phyloP scores from a whole-genome alignment of 2,329 filamentous ascomycete genomes.

The Penicillium crustosum region DNA sequence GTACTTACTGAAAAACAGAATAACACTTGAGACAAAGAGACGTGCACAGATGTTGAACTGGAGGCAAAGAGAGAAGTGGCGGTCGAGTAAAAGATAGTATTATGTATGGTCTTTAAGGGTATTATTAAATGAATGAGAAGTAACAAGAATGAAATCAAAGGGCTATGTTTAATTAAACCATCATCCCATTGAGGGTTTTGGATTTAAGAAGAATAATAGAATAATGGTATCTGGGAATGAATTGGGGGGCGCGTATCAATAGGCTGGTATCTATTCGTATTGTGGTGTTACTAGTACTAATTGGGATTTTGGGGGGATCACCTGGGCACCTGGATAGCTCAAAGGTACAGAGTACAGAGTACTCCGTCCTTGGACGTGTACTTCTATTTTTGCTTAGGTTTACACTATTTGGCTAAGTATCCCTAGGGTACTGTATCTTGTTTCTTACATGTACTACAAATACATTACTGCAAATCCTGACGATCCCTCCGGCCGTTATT shows the following conservation, averaged over 20 bases:
- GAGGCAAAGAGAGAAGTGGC: slow-evolving; percentile 1
- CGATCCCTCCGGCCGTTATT: slow-evolving; percentile 1
- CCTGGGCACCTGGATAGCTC: no score
- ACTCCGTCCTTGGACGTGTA: no score
- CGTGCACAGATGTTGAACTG: slow-evolving; percentile 2
- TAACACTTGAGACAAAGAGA: slow-evolving; percentile 2
- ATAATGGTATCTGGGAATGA: not conserved
- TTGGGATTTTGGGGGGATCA: not conserved
- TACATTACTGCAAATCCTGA: not conserved
- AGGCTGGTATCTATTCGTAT: slow-evolving; percentile 8
- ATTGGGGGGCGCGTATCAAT: slow-evolving; percentile 3
- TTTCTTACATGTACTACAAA: slow-evolving; percentile 2
- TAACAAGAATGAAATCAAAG: not conserved
- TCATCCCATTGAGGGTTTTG: slow-evolving; percentile 2
- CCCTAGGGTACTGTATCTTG: not conserved
- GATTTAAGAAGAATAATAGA: not conserved
- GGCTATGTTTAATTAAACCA: not conserved
- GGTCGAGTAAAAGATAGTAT: not conserved
- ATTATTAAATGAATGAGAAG: not conserved
- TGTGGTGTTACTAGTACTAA: not conserved
- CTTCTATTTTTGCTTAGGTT: not conserved
- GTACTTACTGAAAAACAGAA: slow-evolving; percentile 12
- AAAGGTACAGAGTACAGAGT: no score
- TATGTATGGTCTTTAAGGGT: not conserved
- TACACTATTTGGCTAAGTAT: not conserved